phyloP scores from a whole-genome alignment of 2,329 filamentous ascomycete species.

The Colletotrichum sp. region DNA sequence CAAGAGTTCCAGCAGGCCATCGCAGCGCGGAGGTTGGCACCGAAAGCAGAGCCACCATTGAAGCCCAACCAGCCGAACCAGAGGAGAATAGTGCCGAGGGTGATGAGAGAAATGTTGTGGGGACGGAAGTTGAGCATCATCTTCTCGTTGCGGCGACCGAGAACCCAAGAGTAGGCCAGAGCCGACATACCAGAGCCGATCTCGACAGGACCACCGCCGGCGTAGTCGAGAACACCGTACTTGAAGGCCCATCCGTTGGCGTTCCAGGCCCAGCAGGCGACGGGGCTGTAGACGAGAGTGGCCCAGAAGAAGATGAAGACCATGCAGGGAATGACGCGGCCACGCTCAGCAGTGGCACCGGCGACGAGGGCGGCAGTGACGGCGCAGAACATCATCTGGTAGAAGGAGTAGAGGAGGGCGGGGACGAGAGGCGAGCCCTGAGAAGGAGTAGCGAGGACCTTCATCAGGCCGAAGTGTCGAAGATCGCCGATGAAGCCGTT shows the following conservation, averaged over 20 bases:
- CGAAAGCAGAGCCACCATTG: conserved; percentile 95
- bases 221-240: conserved; percentile 94
- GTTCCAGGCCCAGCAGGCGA: conserved; percentile 98
- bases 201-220: conserved; percentile 95
- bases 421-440: conserved; percentile 88
- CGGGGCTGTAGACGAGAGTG: conserved; percentile 94
- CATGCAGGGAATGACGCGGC: conserved; percentile 90
- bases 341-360: conserved; percentile 91
- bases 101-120: conserved; percentile 97
- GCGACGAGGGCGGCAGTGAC: conserved; percentile 92
- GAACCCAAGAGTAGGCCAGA: conserved; percentile 92
- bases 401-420: conserved; percentile 91
- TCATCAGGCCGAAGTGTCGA: conserved; percentile 85
- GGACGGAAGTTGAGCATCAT: conserved; percentile 99
- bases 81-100: conserved; percentile 91
- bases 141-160: conserved; percentile 95
- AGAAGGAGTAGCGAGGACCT: conserved; percentile 82
- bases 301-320: conserved; percentile 97
- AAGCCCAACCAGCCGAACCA: conserved; percentile 99
- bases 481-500: conserved; percentile 94
- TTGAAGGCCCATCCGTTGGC: conserved; percentile 90
- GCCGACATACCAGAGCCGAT: conserved; percentile 94
- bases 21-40: conserved; percentile 89
- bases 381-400: conserved; percentile 94
- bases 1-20: conserved; percentile 99